Percentiles rank a stretch among this genome's conserved stretches.
phyloP scores from a whole-genome alignment of 2,329 filamentous ascomycete species.

The Zasmidium citrigriseum region DNA sequence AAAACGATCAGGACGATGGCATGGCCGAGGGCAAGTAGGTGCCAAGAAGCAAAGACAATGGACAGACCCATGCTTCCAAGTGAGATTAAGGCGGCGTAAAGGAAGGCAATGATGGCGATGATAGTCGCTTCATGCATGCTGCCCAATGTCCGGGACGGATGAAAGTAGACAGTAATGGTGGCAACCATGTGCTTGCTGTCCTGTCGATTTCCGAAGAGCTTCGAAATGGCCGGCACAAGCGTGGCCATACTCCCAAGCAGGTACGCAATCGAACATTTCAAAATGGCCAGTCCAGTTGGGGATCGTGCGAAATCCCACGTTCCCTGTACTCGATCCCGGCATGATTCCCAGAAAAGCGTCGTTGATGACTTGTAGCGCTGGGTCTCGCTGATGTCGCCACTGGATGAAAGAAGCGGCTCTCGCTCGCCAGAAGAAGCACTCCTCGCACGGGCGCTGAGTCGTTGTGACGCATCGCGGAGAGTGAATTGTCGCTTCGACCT shows the following conservation, averaged over 20 bases:
- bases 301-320: conserved; percentile 46
- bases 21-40: conserved; percentile 72
- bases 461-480: conserved; percentile 56
- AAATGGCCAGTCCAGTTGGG: conserved; percentile 72
- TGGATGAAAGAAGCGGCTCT: conserved; percentile 33
- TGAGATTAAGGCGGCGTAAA: conserved; percentile 74
- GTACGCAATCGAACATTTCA: conserved; percentile 92
- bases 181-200: conserved; percentile 94
- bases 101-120: conserved; percentile 74
- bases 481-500: conserved; percentile 79
- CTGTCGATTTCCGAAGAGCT: conserved; percentile 70
- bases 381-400: conserved; percentile 8
- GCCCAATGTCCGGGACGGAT: conserved; percentile 80
- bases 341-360: conserved; percentile 10
- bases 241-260: conserved; percentile 83
- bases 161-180: conserved; percentile 92
- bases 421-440: conserved; percentile 40
- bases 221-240: conserved; percentile 72
- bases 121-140: conserved; percentile 86
- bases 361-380: not conserved
- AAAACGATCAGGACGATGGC: conserved; percentile 78
- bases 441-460: conserved; percentile 16
- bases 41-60: conserved; percentile 70
- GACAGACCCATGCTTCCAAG: conserved; percentile 87
- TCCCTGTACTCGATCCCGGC: conserved; percentile 8